Evolutionary conservation across 306 rosid species (phyloP).

Genomic region (Cyamopsis tetragonoloba): DNA sequence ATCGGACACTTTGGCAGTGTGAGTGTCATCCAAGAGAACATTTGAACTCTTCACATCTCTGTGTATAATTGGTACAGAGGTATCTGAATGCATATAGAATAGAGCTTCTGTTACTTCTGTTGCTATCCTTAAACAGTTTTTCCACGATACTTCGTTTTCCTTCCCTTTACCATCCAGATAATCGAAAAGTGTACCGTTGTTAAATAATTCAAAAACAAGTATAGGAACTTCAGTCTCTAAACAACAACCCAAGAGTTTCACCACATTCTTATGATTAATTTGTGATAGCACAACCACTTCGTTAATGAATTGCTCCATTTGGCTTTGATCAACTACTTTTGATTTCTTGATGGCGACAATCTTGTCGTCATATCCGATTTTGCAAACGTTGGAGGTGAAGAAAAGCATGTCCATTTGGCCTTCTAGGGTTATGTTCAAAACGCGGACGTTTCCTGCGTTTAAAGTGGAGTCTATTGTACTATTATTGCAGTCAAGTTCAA

Average conservation of each 20-base stretch:
- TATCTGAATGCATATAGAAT: background rate
- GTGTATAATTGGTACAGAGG: too few species aligned
- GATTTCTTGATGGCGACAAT: constrained; percentile 11
- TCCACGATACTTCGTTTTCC: background rate
- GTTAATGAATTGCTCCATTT: constrained; percentile 17
- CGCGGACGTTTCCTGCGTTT: background rate
- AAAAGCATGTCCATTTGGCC: background rate
- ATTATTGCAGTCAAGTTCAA: background rate
- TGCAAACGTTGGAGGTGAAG: background rate
- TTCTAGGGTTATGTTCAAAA: background rate
- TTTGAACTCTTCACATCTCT: background rate
- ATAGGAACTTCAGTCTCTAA: background rate
- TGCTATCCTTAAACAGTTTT: constrained; percentile 5
- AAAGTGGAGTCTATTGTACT: background rate
- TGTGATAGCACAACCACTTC: constrained; percentile 15
- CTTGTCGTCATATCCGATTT: background rate
- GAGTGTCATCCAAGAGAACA: background rate
- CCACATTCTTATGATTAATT: constrained; percentile 23
- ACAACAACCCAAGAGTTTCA: too few species aligned
- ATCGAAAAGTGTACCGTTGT: constrained; percentile 24
- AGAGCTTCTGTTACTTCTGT: background rate
- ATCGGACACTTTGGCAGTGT: background rate
- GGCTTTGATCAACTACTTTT: background rate
- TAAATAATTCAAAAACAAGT: background rate
- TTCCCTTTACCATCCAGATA: background rate